phyloP scores from a whole-genome alignment of 345 rosid genomes.

The Pelargonium nanum region DNA sequence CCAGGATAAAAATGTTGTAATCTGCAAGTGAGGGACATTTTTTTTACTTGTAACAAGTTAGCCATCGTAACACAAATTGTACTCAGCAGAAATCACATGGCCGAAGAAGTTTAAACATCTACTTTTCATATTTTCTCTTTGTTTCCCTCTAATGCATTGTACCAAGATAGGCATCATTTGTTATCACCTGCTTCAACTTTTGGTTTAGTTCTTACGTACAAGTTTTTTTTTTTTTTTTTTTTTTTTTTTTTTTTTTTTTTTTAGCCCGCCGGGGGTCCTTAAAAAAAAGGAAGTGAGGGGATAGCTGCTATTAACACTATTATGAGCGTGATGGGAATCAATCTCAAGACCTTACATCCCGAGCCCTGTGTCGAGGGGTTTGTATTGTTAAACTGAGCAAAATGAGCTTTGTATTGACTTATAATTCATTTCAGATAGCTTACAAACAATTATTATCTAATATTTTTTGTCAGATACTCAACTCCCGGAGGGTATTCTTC shows the following conservation, averaged over 20 bases:
- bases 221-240: background rate
- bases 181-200: no score
- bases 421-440: background rate
- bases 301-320: slow-evolving; percentile 85
- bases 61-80: no score
- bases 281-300: slow-evolving; percentile 77
- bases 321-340: slow-evolving; percentile 96
- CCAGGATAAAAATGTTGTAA: no score
- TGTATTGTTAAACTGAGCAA: slow-evolving; percentile 20
- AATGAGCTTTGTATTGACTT: slow-evolving; percentile 2
- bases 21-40: no score
- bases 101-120: no score
- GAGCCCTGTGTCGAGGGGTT: slow-evolving; percentile 99
- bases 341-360: slow-evolving; percentile 68
- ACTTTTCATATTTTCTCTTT: no score
- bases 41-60: no score
- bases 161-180: background rate
- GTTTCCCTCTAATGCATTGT: background rate
- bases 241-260: slow-evolving; percentile 4
- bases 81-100: no score
- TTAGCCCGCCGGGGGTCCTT: slow-evolving; percentile 86
- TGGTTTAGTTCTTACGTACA: background rate
- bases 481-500: slow-evolving; percentile 97
- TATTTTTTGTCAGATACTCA: slow-evolving; percentile 52
- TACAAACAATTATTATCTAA: background rate